Conservation (phyloP, 345 rosid genomes). For the Zanthoxylum bungeanum region DNA sequence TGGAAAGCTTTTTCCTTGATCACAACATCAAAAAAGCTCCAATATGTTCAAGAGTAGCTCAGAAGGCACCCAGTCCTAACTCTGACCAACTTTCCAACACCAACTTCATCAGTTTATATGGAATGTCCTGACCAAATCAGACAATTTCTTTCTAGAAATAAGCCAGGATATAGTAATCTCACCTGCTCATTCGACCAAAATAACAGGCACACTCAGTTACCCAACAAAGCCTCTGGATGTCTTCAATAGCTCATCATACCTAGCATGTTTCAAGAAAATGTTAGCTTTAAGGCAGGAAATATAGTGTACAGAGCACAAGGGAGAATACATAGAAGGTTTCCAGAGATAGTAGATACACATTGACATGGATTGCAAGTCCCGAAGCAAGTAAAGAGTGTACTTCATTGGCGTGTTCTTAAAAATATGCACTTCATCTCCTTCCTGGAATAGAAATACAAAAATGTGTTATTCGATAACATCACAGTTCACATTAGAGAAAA, state of each 20-base stretch:
- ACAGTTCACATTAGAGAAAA: background rate
- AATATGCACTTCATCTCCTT: conserved; percentile 98
- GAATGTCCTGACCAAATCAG: background rate
- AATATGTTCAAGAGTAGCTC: background rate
- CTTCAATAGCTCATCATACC: conserved; percentile 99
- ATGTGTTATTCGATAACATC: background rate
- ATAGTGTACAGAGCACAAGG: conserved; percentile 1
- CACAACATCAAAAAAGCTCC: background rate
- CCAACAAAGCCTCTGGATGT: conserved; percentile 87
- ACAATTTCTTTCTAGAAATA: background rate
- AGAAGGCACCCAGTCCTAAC: background rate
- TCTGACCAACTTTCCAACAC: background rate
- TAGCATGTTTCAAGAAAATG: conserved; percentile 57
- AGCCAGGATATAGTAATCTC: conserved; percentile 24
- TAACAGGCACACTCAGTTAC: conserved; percentile 98
- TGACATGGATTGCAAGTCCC: conserved; percentile 85
- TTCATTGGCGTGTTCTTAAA: conserved; percentile 86
- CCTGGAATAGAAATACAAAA: conserved; percentile 45
- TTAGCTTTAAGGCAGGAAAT: conserved; percentile 34
- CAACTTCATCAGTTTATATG: background rate
- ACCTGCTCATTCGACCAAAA: conserved; percentile 97
- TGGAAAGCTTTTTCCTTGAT: background rate
- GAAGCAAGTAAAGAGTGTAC: conserved; percentile 76
- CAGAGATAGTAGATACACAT: conserved; percentile 89
- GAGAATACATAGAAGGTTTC: conserved; percentile 6